These are phyloP conservation scores for Botrytis fragariae DNA, from an alignment of 2,329 filamentous ascomycete genomes.

Conservation along the genomic window DNA sequence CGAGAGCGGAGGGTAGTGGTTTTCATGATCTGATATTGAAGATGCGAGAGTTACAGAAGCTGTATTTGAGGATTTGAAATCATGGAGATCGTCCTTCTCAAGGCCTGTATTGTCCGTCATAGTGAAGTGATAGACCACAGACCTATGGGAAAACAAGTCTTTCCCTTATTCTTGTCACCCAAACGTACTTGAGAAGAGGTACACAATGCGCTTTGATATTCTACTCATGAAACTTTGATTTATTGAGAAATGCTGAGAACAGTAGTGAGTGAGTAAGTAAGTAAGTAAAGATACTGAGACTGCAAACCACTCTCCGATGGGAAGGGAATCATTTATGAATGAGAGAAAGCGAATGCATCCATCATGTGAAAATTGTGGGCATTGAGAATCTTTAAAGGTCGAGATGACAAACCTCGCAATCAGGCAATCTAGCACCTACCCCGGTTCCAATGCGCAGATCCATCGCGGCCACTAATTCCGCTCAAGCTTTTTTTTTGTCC, in stretches of 20 bases:
- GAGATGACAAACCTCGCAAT: slow-evolving; percentile 12
- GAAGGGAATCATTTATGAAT: background rate
- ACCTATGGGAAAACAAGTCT: background rate
- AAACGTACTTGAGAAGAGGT: background rate
- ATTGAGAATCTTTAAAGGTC: background rate
- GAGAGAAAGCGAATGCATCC: background rate
- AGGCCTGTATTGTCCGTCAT: slow-evolving; percentile 26
- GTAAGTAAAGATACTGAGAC: background rate
- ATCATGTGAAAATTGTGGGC: background rate
- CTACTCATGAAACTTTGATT: background rate
- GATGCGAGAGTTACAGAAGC: slow-evolving; percentile 18
- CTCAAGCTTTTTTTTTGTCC: background rate
- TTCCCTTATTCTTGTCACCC: background rate
- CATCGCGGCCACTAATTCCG: slow-evolving; percentile 8
- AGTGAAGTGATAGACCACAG: background rate
- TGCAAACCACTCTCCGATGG: background rate
- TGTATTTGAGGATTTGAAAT: slow-evolving; percentile 10
- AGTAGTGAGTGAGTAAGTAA: background rate
- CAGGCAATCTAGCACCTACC: background rate
- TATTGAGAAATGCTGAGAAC: background rate
- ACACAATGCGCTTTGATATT: background rate
- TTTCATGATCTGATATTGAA: slow-evolving; percentile 26
- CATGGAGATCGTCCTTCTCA: slow-evolving; percentile 26
- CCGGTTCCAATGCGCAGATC: background rate
- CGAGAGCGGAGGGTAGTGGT: slow-evolving; percentile 23